Evolutionary conservation across 352 stramenopile genomes (phyloP), one percentile per base, ranked within the genome.

Genomic region (Phytophthora cactorum): DNA sequence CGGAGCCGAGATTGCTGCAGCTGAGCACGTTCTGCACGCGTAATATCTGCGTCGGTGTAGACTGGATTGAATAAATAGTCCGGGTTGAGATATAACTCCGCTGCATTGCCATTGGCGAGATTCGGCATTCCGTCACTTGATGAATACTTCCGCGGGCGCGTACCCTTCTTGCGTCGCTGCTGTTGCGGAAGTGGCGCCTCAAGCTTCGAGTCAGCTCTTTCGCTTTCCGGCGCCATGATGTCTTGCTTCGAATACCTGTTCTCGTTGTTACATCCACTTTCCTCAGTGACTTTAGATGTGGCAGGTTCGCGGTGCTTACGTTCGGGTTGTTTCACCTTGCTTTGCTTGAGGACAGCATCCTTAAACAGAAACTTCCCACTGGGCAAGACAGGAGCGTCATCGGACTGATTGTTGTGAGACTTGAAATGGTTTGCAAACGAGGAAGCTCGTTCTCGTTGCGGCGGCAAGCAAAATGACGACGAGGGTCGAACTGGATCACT

Each of bases 291-390:
- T 52, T 59, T 43, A 43, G 34, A 38, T 38, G 50, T 14, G 17
- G 34, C 15, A 44, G 34, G 11, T 34, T 66, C 60, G n/a, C 58
- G 27, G 5, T 43, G 52, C 22, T 67, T 72, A 12, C 27, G 49
- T 17, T 71, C 51, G 4, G 52, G 34, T 52, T 50, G 49, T 17
- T 69, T 71, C 38, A 62, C 25, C 34, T 67, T 72, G 47, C 59
- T 76, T 51, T 85, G 77, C 50, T 79, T 75, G 12, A 91, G 59
- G 5, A 90, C 79, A 22, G 77, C 76, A 57, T 89, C 82, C 29
- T 87, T 78, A 52, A 88, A 89, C 10, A 79, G 31, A 3, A 87
- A 39, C 28, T 78, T 74, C n/a, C 76, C 72, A 38, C 41, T 62
- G 4, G 52, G 51, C 27, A 64, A 73, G 10, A 55, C 45, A 5